These are phyloP conservation scores for Penicillium paneum DNA, from an alignment of 2,329 filamentous ascomycete genomes.

Conservation along the genomic window DNA sequence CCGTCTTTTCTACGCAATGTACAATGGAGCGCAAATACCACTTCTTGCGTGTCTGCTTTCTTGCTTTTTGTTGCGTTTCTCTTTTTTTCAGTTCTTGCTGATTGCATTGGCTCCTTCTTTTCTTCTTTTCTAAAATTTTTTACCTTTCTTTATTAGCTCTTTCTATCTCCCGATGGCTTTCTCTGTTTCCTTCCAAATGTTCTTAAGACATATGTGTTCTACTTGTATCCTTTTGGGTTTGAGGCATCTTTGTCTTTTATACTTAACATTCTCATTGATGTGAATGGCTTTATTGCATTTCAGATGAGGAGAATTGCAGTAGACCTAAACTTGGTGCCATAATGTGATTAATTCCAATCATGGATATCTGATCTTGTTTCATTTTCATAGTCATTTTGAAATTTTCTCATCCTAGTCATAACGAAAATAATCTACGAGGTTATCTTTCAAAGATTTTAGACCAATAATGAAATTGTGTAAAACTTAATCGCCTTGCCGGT, in stretches of 20 bases:
- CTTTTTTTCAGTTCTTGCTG: slow-evolving; percentile 11
- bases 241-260: slow-evolving; percentile 16
- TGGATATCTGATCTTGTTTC: not conserved
- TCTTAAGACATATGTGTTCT: slow-evolving; percentile 8
- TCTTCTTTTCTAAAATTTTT: slow-evolving; percentile 1
- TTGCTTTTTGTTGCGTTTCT: slow-evolving; percentile 12
- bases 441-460: too few relatives aligned
- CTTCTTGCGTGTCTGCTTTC: slow-evolving; percentile 26
- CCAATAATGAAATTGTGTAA: not conserved
- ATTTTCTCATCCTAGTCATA: too few relatives aligned
- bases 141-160: slow-evolving; percentile 14
- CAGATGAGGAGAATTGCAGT: not conserved
- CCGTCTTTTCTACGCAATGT: slow-evolving; percentile 29
- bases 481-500: not conserved
- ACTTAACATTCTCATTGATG: slow-evolving; percentile 19
- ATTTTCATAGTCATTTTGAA: not conserved
- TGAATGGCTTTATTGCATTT: slow-evolving; percentile 9
- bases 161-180: slow-evolving; percentile 11
- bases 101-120: slow-evolving; percentile 7
- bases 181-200: slow-evolving; percentile 13
- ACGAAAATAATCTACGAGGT: not conserved
- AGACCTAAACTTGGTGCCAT: not conserved
- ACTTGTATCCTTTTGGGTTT: slow-evolving; percentile 14
- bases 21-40: slow-evolving; percentile 45
- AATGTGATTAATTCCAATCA: not conserved